Percentiles rank a stretch among this genome's conserved stretches.
Evolutionary conservation across 306 rosid species (phyloP).

Genomic region (Casuarina glauca): DNA sequence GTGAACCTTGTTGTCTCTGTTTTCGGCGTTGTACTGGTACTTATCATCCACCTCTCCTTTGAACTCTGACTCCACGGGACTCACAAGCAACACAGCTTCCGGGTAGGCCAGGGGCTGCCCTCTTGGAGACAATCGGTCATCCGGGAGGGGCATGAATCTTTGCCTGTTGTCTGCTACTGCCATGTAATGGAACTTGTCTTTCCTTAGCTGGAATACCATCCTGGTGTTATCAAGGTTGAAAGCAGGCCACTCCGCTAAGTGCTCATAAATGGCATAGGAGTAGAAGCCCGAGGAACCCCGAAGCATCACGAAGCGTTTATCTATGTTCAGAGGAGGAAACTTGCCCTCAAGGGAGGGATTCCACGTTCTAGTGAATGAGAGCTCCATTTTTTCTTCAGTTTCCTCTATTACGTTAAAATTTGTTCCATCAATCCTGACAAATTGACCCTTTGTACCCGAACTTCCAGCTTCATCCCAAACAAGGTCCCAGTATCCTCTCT

Average conservation of each 20-base stretch:
- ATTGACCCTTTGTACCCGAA: conserved; percentile 48
- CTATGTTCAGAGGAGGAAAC: conserved; percentile 75
- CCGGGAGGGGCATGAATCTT: too few species aligned
- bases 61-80: conserved; percentile 67
- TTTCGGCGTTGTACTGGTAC: conserved; percentile 82
- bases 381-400: conserved; percentile 78
- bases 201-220: conserved; percentile 75
- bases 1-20: conserved; percentile 74
- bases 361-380: conserved; percentile 82
- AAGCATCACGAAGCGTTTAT: conserved; percentile 87
- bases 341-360: conserved; percentile 82
- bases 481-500: conserved; percentile 98
- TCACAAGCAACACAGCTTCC: conserved; percentile 61
- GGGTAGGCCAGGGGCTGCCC: too few species aligned
- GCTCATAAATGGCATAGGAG: conserved; percentile 80
- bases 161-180: too few species aligned
- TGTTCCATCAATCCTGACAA: conserved; percentile 87
- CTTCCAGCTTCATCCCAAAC: conserved; percentile 85
- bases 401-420: conserved; percentile 66
- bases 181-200: conserved; percentile 70
- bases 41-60: conserved; percentile 93
- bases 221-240: conserved; percentile 72
- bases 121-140: too few species aligned
- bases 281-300: conserved; percentile 86
- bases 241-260: conserved; percentile 75